A percentile compares a stretch with the other conserved stretches of the same genome.
Conservation (phyloP, 345 rosid species). For the Rhodamnia rubescens region DNA sequence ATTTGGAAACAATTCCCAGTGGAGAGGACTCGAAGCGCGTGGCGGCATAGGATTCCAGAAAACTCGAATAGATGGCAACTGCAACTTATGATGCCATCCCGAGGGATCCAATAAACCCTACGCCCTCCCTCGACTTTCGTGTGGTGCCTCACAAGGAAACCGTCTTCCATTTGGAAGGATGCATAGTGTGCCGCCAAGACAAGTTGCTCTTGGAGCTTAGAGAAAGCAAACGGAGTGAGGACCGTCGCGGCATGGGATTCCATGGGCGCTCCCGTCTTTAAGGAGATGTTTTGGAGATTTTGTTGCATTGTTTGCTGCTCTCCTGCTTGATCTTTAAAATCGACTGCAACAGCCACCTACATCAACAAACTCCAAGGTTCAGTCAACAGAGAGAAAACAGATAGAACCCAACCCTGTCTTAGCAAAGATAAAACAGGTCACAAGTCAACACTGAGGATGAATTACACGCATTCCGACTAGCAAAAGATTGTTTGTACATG, state of each 20-base stretch:
- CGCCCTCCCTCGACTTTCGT: constrained; percentile 89
- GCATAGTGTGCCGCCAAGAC: constrained; percentile 94
- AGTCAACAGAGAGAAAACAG: neutral
- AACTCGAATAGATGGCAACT: constrained; percentile 92
- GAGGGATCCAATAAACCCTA: constrained; percentile 82
- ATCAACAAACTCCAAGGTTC: neutral
- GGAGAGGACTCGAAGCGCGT: constrained; percentile 87
- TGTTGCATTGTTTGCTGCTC: constrained; percentile 98
- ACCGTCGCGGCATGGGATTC: constrained; percentile 82
- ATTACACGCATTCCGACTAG: neutral
- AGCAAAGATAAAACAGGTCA: neutral
- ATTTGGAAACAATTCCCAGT: constrained; percentile 89
- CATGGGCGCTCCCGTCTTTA: constrained; percentile 94
- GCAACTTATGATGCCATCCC: constrained; percentile 84
- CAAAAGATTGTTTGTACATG: neutral
- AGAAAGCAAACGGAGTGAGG: constrained; percentile 91
- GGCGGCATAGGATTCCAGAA: constrained; percentile 92
- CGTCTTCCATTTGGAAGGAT: constrained; percentile 77
- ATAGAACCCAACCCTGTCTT: neutral
- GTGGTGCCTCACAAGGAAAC: constrained; percentile 86
- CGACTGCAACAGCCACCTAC: constrained; percentile 78
- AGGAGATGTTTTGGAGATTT: constrained; percentile 77
- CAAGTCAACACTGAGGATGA: neutral
- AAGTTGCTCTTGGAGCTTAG: constrained; percentile 92
- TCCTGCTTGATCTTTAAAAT: constrained; percentile 91